Evolutionary conservation across 139 green algal species (phyloP).

Genomic region (Tetradesmus obliquus): DNA sequence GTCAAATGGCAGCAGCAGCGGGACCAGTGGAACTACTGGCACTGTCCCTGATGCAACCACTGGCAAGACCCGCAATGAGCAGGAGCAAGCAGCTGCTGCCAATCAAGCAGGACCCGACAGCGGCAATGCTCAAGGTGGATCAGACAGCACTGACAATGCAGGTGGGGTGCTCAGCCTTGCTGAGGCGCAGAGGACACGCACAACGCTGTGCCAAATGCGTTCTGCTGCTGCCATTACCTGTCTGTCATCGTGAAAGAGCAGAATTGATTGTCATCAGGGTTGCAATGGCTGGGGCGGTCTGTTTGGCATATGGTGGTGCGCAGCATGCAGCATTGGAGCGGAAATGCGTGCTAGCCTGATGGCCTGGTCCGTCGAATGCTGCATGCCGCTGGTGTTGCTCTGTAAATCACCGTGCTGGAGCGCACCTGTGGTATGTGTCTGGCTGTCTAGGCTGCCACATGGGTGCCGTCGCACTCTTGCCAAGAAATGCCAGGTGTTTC

Average conservation of each 20-base stretch:
- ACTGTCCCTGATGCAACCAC: neutral
- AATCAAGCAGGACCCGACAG: neutral
- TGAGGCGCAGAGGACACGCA: neutral
- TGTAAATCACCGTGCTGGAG: too few relatives aligned
- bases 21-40: neutral
- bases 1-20: neutral
- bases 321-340: too few relatives aligned
- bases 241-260: too few relatives aligned
- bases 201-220: neutral
- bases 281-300: too few relatives aligned
- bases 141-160: neutral
- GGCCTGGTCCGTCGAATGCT: neutral
- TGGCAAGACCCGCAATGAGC: neutral
- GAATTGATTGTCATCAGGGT: too few relatives aligned
- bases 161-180: neutral
- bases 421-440: too few relatives aligned
- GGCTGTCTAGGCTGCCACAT: too few relatives aligned
- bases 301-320: too few relatives aligned
- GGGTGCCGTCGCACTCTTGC: too few relatives aligned
- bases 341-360: too few relatives aligned
- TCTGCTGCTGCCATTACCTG: neutral
- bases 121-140: neutral
- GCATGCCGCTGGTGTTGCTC: neutral
- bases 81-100: neutral
- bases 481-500: too few relatives aligned